These are phyloP conservation scores for Globisporangium cylindrosporum DNA, from an alignment of 352 stramenopile genomes.

Conservation along the genomic window DNA sequence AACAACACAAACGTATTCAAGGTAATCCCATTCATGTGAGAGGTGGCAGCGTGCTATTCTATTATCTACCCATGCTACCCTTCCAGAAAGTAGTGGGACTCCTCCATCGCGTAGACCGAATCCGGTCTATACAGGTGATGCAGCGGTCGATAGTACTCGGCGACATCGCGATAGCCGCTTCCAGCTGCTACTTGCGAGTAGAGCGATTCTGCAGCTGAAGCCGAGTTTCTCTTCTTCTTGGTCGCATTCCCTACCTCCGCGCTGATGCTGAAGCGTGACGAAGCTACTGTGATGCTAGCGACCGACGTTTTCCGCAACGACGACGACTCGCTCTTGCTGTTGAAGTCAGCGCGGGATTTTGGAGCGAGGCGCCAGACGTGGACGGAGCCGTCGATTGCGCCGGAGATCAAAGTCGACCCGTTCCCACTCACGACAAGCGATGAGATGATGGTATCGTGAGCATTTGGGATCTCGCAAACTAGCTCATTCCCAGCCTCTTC, in stretches of 20 bases:
- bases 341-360: background rate
- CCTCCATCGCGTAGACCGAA: conserved; percentile 13
- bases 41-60: background rate
- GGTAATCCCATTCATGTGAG: no score
- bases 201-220: background rate
- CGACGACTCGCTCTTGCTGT: conserved; percentile 7
- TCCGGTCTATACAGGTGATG: conserved; percentile 7
- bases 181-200: background rate
- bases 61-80: background rate
- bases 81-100: conserved; percentile 17
- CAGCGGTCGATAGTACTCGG: conserved; percentile 9
- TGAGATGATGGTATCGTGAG: conserved; percentile 62
- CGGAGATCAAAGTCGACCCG: conserved; percentile 58
- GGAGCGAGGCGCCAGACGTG: conserved; percentile 50
- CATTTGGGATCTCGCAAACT: conserved; percentile 59
- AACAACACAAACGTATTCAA: no score
- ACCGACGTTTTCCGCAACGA: conserved; percentile 8
- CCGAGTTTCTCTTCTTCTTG: background rate
- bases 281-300: background rate
- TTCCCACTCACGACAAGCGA: conserved; percentile 51
- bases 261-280: background rate
- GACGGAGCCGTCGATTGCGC: conserved; percentile 55
- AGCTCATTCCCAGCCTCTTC: conserved; percentile 35
- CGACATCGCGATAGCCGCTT: conserved; percentile 6
- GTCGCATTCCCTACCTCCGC: background rate